Base-by-base conservation (phyloP, 139 green algal genomes). In the Ulvella scutata region DNA sequence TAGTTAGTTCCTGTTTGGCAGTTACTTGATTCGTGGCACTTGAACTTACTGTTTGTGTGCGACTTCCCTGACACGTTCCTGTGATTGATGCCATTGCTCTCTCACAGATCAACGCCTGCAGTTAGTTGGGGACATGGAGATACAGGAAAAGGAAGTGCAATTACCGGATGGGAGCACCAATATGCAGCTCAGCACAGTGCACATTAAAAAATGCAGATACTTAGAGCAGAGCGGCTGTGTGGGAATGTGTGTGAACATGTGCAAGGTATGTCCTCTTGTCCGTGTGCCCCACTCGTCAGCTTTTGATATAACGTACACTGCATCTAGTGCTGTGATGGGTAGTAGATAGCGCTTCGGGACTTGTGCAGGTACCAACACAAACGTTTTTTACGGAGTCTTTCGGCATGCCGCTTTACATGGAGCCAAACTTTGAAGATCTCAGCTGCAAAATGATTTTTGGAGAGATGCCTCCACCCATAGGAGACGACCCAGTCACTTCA, bases 401-500 rank as follows among this genome's bases (percentile, higher is more conserved):
- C 72, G 86, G 86, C 2, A 72, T 91, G 77, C 86, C 86, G 17
- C 81, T 91, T 3, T 87, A 82, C 23, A 89, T 91, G 85, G 87
- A 87, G 40, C 85, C 85, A 39, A 83, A 90, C 72, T 90, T 88
- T 78, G 85, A 90, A 36, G 82, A 88, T 74, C 76, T 91, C 21
- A 85, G 77, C 3, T 91, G 86, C 73, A 76, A 84, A 3, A 91
- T 91, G 86, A 84, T 89, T 9, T 91, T 91, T 77, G 86, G 86
- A 0, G 81, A 89, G 80, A 73, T 62, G 4, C 86, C 86, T 3
- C 82, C 83, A 34, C 81, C 82, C 3, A 36, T 83, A 7, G 74
- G 75, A 36, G 43, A 82, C 10, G 86, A 90, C 43, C 62, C 78
- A 20, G 86, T 75, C 3, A 85, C 82, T 76, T 43, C 23, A 3